These are phyloP conservation scores for Capronia americana DNA, from an alignment of 2,329 filamentous ascomycete species.

Conservation along the genomic window DNA sequence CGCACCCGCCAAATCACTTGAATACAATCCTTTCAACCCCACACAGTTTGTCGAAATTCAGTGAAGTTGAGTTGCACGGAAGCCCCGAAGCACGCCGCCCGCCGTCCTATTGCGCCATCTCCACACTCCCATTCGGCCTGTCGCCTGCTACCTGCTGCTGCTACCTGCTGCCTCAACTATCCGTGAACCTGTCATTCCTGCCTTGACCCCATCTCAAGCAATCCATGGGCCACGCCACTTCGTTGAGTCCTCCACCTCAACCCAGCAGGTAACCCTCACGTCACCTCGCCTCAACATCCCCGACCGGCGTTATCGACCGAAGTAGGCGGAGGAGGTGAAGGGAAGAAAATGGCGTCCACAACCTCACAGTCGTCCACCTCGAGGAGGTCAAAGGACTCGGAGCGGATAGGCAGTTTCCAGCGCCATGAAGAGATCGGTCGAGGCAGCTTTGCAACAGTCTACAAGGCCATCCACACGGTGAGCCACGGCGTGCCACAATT, in stretches of 20 bases:
- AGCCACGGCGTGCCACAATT: constrained; percentile 45
- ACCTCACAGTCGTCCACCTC: constrained; percentile 49
- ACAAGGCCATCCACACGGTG: constrained; percentile 84
- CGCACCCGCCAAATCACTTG: constrained; percentile 17
- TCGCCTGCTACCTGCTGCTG: constrained; percentile 31
- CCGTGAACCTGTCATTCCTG: constrained; percentile 19
- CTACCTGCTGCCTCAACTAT: constrained; percentile 25
- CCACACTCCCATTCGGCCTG: constrained; percentile 22
- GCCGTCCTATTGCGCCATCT: constrained; percentile 36
- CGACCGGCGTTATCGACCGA: constrained; percentile 30
- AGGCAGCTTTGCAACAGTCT: constrained; percentile 97
- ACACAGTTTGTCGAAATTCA: constrained; percentile 18
- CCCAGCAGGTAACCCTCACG: constrained; percentile 44
- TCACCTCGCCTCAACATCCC: constrained; percentile 33
- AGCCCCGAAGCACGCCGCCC: constrained; percentile 29
- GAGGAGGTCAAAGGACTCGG: constrained; percentile 48
- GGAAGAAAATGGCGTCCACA: constrained; percentile 48
- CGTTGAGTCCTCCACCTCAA: constrained; percentile 45
- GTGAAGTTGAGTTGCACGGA: constrained; percentile 24
- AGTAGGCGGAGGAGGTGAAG: constrained; percentile 35
- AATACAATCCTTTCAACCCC: constrained; percentile 11
- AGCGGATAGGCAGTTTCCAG: constrained; percentile 64
- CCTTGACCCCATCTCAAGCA: constrained; percentile 30
- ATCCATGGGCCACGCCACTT: constrained; percentile 47
- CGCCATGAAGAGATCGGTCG: constrained; percentile 91